phyloP scores from a whole-genome alignment of 768 basidiomycete species.

The Hortiboletus campestris region DNA sequence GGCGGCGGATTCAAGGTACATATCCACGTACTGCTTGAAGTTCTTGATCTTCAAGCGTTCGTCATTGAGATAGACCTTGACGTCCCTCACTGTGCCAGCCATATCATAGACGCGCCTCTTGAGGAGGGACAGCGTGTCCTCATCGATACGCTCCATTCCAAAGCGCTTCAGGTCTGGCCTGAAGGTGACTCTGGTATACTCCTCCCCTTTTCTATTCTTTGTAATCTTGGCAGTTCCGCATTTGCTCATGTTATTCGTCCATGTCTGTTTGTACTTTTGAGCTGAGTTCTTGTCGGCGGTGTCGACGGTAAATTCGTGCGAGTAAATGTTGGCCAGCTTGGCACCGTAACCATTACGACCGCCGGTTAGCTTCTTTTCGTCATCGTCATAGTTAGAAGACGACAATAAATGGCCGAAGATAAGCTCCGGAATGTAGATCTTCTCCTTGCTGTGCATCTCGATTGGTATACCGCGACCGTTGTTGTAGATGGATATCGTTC shows the following conservation, averaged over 20 bases:
- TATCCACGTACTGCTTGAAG: conserved; percentile 96
- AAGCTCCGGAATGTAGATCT: conserved; percentile 93
- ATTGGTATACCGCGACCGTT: conserved; percentile 96
- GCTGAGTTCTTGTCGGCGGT: conserved; percentile 84
- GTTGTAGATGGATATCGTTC: conserved; percentile 90
- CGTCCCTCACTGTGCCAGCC: conserved; percentile 90
- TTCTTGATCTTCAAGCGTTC: conserved; percentile 89
- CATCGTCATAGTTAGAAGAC: conserved; percentile 96
- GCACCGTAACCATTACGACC: conserved; percentile 99
- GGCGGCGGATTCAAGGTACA: conserved; percentile 81
- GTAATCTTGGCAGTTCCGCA: conserved; percentile 92
- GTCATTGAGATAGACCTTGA: conserved; percentile 93
- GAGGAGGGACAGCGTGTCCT: conserved; percentile 84
- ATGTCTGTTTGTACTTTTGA: conserved; percentile 95
- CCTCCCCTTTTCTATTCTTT: conserved; percentile 82
- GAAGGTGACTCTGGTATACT: conserved; percentile 92
- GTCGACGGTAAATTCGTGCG: conserved; percentile 91
- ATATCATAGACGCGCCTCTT: conserved; percentile 95
- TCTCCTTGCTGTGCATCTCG: conserved; percentile 90
- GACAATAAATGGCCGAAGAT: conserved; percentile 96
- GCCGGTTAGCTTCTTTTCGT: conserved; percentile 97
- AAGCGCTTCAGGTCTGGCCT: conserved; percentile 89
- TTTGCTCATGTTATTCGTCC: conserved; percentile 89
- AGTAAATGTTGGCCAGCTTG: conserved; percentile 98
- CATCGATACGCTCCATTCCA: conserved; percentile 88